Base-by-base conservation (phyloP, 495 filamentous ascomycete genomes). In the Hypoxylon fragiforme region DNA sequence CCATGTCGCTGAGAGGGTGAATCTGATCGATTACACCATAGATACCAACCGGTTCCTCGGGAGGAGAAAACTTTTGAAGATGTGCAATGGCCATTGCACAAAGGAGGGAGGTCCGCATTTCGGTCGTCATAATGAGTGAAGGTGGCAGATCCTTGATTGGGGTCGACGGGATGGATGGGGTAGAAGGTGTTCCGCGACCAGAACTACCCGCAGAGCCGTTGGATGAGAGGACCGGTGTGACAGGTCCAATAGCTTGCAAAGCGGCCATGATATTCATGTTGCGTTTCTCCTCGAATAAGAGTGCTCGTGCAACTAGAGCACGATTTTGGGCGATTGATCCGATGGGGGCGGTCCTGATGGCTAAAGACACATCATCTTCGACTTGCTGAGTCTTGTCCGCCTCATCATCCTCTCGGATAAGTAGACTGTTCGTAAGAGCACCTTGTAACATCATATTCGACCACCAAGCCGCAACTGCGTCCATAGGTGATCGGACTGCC, bases 401-500 rank as follows among this genome's bases (percentile, higher is more conserved):
- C 44, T 72, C 67, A 7, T 67, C 70, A 7, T 78, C 68, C 0
- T 71, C 61, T 3, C 71, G 73, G 1, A 73, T 64, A 31, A 85
- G 80, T 7, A 90, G 73, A 50, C 79, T 86, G 15, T 72, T 73
- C 19, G 85, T 69, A 16, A 97, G 80, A 6, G 82, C 84, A 26
- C 77, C 77, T 38, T 92, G 87, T 20, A 96, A 71, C n/a, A 84
- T 71, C 42, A 87, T 78, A 57, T 83, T 87, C 1, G 91, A 95
- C 75, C 84, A 92, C 92, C 92, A 96, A 0, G 92, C 88, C 11
- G 92, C 89, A 14, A 96, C 79, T 19, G 89, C 91, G 67, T 97
- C 92, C 50, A 96, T 81, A 6, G 92, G 89, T 9, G 89, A 92
- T 24, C 88, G 84, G 42, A 97, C 91, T 3, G 91, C 85, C 32